Base-by-base conservation (phyloP, 805 yeast genomes). In the Scheffersomyces lignosus region DNA sequence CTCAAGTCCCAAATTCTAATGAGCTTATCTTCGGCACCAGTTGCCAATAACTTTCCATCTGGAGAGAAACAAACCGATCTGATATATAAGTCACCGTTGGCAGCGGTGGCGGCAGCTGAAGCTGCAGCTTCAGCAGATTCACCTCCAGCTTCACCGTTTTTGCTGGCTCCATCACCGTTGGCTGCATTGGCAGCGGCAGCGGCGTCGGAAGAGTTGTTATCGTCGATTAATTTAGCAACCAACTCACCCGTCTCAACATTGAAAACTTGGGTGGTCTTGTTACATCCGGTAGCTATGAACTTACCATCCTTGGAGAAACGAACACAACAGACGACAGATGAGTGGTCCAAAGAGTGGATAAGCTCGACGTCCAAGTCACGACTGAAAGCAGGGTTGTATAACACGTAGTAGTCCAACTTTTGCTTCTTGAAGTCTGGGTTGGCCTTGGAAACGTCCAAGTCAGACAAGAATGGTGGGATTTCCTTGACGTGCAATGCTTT, bases 1-100 rank as follows among this genome's bases (percentile, higher is more conserved):
- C 86, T 76, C 58, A 91, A 78, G 61, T 91, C 96, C 99, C 99
- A 91, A 54, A 91, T 90, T 62, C 98, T 80, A 52, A 93, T 93
- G 47, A 85, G 76, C 61, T 83, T 84, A 62, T 85, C 95, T 64
- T 85, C 95, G 27, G 93, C 91, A 58, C 95, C 99, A 8, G 97
- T 89, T 22, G 97, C 98, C 53, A 91, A 73, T 55, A 78, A 86
- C 66, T 87, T 87, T 36, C 81, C 86, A 66, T 91, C 96, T 33
- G 99, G 97, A 3, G 96, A 85, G 70, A 91, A 91, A 61, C 97
- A 90, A 36, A 93, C 97, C 2, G 96, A 86, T 54, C 99, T 79
- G 49, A 91, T 90, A 67, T 91, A 91, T 55, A 91, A 73, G 63
- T 91, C 98, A 36, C 87, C 89, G 42, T 77, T 81, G 43, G 78